Conservation (phyloP, 768 basidiomycete genomes). For the Mycena rosella region DNA sequence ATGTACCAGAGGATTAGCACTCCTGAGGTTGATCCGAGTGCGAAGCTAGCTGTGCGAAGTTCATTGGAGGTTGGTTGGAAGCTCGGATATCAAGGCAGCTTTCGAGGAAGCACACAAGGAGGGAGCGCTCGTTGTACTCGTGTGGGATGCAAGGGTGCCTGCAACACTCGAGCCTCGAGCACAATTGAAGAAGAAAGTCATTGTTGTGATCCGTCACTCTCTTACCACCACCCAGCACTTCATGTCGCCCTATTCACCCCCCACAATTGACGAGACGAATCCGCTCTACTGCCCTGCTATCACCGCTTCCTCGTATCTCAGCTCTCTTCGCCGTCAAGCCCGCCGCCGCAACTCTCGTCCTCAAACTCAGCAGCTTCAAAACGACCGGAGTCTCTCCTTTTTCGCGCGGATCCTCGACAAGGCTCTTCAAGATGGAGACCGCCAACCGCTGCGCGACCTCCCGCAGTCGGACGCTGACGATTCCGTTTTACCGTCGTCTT, state of each 20-base stretch:
- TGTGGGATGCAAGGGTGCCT: no score
- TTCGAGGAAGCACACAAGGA: no score
- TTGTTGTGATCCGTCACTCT: no score
- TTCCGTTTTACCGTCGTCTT: slow-evolving; percentile 9
- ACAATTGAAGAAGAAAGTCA: no score
- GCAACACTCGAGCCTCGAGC: no score
- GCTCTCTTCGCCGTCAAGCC: slow-evolving; percentile 53
- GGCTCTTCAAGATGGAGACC: slow-evolving; percentile 40
- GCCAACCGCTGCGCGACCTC: neutral
- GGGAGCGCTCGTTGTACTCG: no score
- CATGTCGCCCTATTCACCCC: slow-evolving; percentile 36
- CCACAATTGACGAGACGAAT: slow-evolving; percentile 63
- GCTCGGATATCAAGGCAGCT: no score
- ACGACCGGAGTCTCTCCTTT: slow-evolving; percentile 43
- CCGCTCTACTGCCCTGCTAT: slow-evolving; percentile 70
- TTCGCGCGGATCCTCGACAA: slow-evolving; percentile 51
- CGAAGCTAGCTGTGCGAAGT: no score
- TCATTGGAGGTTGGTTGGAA: no score
- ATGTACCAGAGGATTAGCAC: no score
- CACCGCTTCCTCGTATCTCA: slow-evolving; percentile 60
- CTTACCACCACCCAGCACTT: no score
- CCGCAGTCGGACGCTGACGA: slow-evolving; percentile 22
- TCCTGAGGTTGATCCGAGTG: no score
- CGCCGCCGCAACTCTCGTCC: slow-evolving; percentile 34
- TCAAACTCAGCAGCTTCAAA: slow-evolving; percentile 23